Conservation (phyloP, 805 yeast species). For the Cyberlindnera petersonii region DNA sequence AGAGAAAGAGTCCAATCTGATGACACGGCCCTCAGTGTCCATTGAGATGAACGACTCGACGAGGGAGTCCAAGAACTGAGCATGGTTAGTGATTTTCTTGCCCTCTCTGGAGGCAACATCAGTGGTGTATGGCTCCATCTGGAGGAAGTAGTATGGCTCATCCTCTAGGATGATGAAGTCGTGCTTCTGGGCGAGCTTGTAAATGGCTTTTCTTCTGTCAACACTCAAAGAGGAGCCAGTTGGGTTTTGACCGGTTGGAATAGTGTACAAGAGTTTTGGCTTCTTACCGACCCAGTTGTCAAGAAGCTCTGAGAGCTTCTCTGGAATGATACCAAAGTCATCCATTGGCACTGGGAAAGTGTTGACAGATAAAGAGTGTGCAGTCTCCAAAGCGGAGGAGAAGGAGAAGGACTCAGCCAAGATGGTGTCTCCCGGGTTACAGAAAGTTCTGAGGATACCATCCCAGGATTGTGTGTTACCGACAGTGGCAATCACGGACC, state of each 20-base stretch:
- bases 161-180: slow-evolving; percentile 89
- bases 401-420: slow-evolving; percentile 80
- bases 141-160: slow-evolving; percentile 96
- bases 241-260: slow-evolving; percentile 97
- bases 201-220: slow-evolving; percentile 75
- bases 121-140: slow-evolving; percentile 73
- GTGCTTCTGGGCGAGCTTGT: slow-evolving; percentile 75
- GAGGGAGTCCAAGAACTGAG: slow-evolving; percentile 45
- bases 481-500: slow-evolving; percentile 67
- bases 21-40: slow-evolving; percentile 45
- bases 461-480: slow-evolving; percentile 96
- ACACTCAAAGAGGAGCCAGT: slow-evolving; percentile 80
- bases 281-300: slow-evolving; percentile 68
- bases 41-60: slow-evolving; percentile 63
- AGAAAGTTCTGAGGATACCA: slow-evolving; percentile 70
- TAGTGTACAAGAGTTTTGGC: slow-evolving; percentile 86
- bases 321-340: slow-evolving; percentile 72
- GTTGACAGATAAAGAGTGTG: slow-evolving; percentile 64
- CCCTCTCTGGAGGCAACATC: slow-evolving; percentile 36
- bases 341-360: slow-evolving; percentile 78
- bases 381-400: slow-evolving; percentile 81
- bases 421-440: slow-evolving; percentile 76
- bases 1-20: slow-evolving; percentile 23
- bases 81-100: slow-evolving; percentile 27
- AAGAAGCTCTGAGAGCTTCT: slow-evolving; percentile 55